Conservation (phyloP, 148 eudicot genomes). For the Gaultheria prostrata region DNA sequence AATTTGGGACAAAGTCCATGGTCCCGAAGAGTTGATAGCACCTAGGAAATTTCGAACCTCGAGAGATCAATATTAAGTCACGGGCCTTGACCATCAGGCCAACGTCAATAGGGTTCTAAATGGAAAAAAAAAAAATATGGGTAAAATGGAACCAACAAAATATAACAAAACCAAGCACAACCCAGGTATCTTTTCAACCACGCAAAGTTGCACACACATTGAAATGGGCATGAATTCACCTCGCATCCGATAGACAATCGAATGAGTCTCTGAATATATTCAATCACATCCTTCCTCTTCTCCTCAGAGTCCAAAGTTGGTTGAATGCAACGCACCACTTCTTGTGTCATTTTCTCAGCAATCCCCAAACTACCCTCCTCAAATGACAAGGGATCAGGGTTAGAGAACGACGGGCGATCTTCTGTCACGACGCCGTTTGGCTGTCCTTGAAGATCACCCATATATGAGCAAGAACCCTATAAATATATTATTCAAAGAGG, state of each 20-base stretch:
- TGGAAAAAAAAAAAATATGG: neutral
- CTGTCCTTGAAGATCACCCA: slow-evolving; percentile 18
- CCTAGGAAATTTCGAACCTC: neutral
- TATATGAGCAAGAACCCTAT: neutral
- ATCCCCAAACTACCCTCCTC: slow-evolving; percentile 20
- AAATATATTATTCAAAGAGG: neutral
- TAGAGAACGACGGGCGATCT: neutral
- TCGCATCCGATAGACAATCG: slow-evolving; percentile 27
- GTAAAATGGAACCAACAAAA: neutral
- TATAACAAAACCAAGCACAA: neutral
- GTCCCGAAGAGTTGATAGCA: neutral
- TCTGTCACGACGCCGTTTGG: slow-evolving; percentile 12
- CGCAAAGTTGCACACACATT: neutral
- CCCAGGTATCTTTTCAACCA: neutral
- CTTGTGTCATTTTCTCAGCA: slow-evolving; percentile 33
- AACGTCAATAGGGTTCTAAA: neutral
- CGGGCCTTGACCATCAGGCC: neutral
- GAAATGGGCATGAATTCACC: slow-evolving; percentile 24
- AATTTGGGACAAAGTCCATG: neutral
- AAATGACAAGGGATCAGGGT: slow-evolving; percentile 32
- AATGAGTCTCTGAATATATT: slow-evolving; percentile 40
- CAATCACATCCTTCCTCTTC: slow-evolving; percentile 42
- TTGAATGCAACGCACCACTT: slow-evolving; percentile 40
- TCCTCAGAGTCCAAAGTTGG: slow-evolving; percentile 44
- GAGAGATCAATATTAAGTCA: no score